Percentiles rank a stretch among this genome's conserved stretches.
These are phyloP conservation scores for Backusella morwellensis DNA, from an alignment of 192 early-diverging fungal genomes.

Conservation along the genomic window DNA sequence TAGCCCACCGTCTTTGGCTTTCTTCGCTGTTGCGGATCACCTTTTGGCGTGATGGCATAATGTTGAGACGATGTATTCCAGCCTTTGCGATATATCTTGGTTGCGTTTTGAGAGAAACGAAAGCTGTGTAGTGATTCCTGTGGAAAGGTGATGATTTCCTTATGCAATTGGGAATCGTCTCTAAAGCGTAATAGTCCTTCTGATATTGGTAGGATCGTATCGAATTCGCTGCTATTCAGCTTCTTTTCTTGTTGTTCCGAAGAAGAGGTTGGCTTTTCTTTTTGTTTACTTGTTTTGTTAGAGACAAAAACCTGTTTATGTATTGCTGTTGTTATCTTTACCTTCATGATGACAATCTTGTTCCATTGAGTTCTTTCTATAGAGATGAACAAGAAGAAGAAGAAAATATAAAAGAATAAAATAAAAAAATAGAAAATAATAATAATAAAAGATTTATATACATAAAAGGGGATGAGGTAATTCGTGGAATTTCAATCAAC, in stretches of 20 bases:
- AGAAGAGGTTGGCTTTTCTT: neutral
- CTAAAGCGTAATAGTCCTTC: slow-evolving; percentile 6
- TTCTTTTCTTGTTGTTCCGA: neutral
- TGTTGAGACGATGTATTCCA: neutral
- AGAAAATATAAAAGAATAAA: neutral
- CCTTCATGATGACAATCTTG: neutral
- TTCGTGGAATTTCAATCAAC: neutral
- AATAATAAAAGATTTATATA: neutral
- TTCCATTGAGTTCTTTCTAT: neutral
- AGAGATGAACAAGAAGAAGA: neutral
- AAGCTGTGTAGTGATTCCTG: slow-evolving; percentile 17
- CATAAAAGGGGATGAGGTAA: neutral
- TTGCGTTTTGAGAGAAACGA: slow-evolving; percentile 5
- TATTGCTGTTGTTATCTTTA: neutral
- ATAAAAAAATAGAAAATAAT: neutral
- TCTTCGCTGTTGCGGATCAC: neutral
- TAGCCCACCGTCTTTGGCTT: neutral
- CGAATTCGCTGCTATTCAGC: neutral
- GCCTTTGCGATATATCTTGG: neutral
- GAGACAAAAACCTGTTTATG: neutral
- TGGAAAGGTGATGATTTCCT: neutral
- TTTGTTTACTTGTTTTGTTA: neutral
- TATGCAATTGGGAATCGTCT: slow-evolving; percentile 1
- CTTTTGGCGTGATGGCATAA: neutral
- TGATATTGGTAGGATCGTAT: neutral